These are phyloP conservation scores for Tetracladium setigerum DNA, from an alignment of 495 filamentous ascomycete genomes.

Conservation along the genomic window DNA sequence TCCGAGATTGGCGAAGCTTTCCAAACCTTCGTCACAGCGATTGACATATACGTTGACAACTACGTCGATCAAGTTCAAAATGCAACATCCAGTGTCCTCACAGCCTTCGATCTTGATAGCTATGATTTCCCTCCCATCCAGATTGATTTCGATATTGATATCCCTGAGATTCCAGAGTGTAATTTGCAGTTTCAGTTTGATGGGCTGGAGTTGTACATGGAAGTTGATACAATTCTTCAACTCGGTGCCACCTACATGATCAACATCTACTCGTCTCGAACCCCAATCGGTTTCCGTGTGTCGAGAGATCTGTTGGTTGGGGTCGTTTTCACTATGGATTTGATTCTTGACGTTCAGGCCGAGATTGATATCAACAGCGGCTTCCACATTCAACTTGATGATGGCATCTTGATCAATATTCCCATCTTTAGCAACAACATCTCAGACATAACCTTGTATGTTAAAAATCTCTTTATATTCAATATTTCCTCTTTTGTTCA, in stretches of 20 bases:
- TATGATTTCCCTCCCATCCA: slow-evolving; percentile 31
- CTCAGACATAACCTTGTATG: slow-evolving; percentile 34
- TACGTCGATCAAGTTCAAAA: slow-evolving; percentile 8
- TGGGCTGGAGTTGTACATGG: slow-evolving; percentile 43
- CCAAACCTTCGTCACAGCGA: slow-evolving; percentile 22
- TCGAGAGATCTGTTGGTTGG: slow-evolving; percentile 32
- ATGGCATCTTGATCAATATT: slow-evolving; percentile 34
- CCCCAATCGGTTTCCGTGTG: slow-evolving; percentile 31
- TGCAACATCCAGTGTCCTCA: slow-evolving; percentile 1
- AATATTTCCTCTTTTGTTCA: background rate
- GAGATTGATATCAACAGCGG: slow-evolving; percentile 43
- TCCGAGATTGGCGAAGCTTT: slow-evolving; percentile 15
- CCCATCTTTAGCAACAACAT: slow-evolving; percentile 36
- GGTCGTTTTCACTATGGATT: slow-evolving; percentile 35
- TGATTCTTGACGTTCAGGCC: slow-evolving; percentile 37
- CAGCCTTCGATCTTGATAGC: slow-evolving; percentile 20
- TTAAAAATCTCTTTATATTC: slow-evolving; percentile 18
- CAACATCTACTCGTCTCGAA: slow-evolving; percentile 39
- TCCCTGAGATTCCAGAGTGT: slow-evolving; percentile 34
- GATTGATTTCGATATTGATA: slow-evolving; percentile 28
- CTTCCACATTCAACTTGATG: slow-evolving; percentile 43
- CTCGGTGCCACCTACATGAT: slow-evolving; percentile 37
- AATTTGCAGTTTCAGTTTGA: slow-evolving; percentile 39
- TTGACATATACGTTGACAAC: slow-evolving; percentile 15
- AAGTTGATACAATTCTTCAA: slow-evolving; percentile 35